Conservation (phyloP, 2,329 filamentous ascomycete species). For the Alternaria atra region DNA sequence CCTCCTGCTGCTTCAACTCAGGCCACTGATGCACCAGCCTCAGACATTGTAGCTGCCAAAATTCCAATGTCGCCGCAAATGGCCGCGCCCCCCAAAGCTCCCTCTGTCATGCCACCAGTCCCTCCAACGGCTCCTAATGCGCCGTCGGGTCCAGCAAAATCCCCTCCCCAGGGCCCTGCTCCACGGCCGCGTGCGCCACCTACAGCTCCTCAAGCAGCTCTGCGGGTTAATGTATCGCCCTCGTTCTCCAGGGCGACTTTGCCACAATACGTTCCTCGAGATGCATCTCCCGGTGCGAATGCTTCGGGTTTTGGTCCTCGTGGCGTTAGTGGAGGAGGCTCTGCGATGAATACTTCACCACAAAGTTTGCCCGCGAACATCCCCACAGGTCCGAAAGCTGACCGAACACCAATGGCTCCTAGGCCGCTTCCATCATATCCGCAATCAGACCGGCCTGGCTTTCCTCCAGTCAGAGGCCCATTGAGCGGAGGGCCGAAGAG, state of each 20-base stretch:
- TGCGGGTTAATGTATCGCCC: slow-evolving; percentile 44
- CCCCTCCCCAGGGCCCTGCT: slow-evolving; percentile 44
- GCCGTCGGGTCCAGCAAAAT: slow-evolving; percentile 30
- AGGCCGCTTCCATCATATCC: slow-evolving; percentile 45
- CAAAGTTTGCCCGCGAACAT: slow-evolving; percentile 49
- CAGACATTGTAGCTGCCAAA: slow-evolving; percentile 29
- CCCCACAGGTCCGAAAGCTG: slow-evolving; percentile 53
- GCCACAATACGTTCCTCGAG: slow-evolving; percentile 34
- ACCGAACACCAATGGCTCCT: slow-evolving; percentile 41
- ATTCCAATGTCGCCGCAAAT: slow-evolving; percentile 15
- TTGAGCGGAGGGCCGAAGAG: slow-evolving; percentile 47
- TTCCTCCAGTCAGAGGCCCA: slow-evolving; percentile 42
- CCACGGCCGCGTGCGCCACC: slow-evolving; percentile 40
- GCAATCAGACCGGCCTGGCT: slow-evolving; percentile 39
- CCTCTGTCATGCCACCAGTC: slow-evolving; percentile 9
- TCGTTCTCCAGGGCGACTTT: slow-evolving; percentile 43
- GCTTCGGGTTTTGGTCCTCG: slow-evolving; percentile 40
- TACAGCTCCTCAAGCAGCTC: slow-evolving; percentile 45
- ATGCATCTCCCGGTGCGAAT: slow-evolving; percentile 40
- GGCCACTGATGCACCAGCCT: slow-evolving; percentile 8
- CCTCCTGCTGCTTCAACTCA: slow-evolving; percentile 25
- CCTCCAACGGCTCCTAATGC: slow-evolving; percentile 12
- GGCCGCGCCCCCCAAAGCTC: slow-evolving; percentile 15
- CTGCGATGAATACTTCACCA: slow-evolving; percentile 47
- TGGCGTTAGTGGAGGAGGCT: slow-evolving; percentile 23